These are phyloP conservation scores for Rusavskia elegans DNA, from an alignment of 495 filamentous ascomycete species.

Conservation along the genomic window DNA sequence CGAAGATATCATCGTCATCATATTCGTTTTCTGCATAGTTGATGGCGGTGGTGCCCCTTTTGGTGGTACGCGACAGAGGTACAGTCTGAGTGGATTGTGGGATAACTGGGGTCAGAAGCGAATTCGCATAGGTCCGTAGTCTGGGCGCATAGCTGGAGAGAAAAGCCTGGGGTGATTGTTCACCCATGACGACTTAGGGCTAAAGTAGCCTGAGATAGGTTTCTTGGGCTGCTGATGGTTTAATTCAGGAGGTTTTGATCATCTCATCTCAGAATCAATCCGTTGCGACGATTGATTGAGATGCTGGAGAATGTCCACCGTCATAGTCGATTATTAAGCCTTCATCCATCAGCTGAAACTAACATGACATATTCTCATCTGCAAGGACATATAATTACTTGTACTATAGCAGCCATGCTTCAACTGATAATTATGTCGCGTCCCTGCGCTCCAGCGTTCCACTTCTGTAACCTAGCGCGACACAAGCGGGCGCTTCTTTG, in stretches of 20 bases:
- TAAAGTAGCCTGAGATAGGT: neutral
- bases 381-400: no score
- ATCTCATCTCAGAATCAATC: no score
- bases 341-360: no score
- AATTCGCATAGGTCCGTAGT: slow-evolving; percentile 80
- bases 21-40: slow-evolving; percentile 96
- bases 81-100: slow-evolving; percentile 45
- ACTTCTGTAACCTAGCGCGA: no score
- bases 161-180: slow-evolving; percentile 54
- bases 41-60: slow-evolving; percentile 87
- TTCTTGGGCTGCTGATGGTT: neutral
- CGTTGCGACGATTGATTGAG: no score
- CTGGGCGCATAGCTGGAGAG: slow-evolving; percentile 85
- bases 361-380: no score
- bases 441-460: no score
- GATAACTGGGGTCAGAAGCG: slow-evolving; percentile 76
- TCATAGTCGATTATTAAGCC: no score
- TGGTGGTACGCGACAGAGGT: slow-evolving; percentile 71
- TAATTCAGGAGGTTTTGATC: neutral
- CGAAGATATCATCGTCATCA: slow-evolving; percentile 78
- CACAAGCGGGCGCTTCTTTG: no score
- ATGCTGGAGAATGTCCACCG: no score
- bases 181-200: slow-evolving; percentile 19
- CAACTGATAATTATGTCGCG: no score
- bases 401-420: no score